Evolutionary conservation across 352 stramenopile species (phyloP), one percentile per base, ranked within the genome.

Genomic region (Pelagophyceae sp.): DNA sequence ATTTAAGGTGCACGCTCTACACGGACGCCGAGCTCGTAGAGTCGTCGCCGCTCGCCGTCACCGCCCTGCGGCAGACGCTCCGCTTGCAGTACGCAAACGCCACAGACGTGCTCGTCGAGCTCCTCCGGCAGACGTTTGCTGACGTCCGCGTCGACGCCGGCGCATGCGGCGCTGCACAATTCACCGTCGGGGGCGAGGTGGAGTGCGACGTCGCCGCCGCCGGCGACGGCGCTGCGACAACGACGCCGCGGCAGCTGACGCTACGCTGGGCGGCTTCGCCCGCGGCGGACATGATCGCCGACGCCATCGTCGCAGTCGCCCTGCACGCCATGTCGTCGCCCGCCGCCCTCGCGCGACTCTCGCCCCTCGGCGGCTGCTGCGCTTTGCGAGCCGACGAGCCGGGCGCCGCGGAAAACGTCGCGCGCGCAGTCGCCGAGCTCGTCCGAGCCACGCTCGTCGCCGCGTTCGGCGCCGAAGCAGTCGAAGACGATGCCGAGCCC

Each of bases 261-360:
- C 79, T 94, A 20, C 87, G 91, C 67, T 95, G 90, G 90, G 92
- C 91, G 32, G 92, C 93, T 17, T 92, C 90, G 50, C 92, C 94
- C n/a, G 95, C 91, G 1, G 92, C 90, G 6, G 94, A 98, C 80
- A 93, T 98, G 81, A 93, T 98, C 75, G 94, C 94, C 29, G 94
- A 98, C 87, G 96, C 93, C 27, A 85, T 97, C n/a, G 93, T 98
- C 54, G 92, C 91, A 27, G 83, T 98, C 20, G 88, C 95, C n/a
- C 96, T 98, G 91, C 93, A 98, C 76, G 81, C 86, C 20, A 85
- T 90, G 75, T 89, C 79, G 51, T 89, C 85, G 79, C 72, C 80
- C 6, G 86, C 87, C 64, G 88, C 85, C 0, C 45, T 54, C 45
- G 45, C 45, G 45, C 45, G 45, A 11, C 45, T 54, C 45, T 54